Conservation (phyloP, 345 rosid genomes). For the Ceriops tagal region DNA sequence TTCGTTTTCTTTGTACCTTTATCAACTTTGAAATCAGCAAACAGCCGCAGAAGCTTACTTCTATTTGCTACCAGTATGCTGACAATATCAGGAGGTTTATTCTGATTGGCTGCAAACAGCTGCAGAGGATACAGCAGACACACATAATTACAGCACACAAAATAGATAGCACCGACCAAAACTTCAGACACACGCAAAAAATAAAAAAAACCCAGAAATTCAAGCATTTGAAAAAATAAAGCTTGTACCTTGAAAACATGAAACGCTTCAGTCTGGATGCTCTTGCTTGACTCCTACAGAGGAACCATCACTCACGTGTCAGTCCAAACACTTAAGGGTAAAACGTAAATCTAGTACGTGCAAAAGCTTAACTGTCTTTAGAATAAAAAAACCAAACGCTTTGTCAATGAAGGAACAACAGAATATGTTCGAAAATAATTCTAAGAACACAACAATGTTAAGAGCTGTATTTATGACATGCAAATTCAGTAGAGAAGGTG, state of each 20-base stretch:
- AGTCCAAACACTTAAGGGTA: background rate
- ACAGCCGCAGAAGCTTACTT: constrained; percentile 49
- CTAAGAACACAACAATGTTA: background rate
- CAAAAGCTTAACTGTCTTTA: background rate
- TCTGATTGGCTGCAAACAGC: constrained; percentile 55
- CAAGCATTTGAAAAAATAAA: background rate
- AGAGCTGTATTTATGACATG: background rate
- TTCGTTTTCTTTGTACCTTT: constrained; percentile 33
- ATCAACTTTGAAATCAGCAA: constrained; percentile 41
- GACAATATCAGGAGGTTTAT: constrained; percentile 45
- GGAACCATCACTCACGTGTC: constrained; percentile 2
- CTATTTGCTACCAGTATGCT: constrained; percentile 40
- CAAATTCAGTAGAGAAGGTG: background rate
- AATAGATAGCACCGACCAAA: background rate
- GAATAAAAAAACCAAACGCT: background rate
- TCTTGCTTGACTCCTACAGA: constrained; percentile 90
- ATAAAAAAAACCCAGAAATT: background rate
- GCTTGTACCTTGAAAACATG: constrained; percentile 85
- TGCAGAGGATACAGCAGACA: constrained; percentile 6
- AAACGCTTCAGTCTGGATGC: constrained; percentile 96
- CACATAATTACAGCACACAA: background rate
- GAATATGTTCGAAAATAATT: background rate
- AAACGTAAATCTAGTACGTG: no score
- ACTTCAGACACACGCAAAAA: background rate
- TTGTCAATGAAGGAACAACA: background rate